These are phyloP conservation scores for Aechmea fasciata DNA, from an alignment of 176 grass and related monocot genomes.

Conservation along the genomic window DNA sequence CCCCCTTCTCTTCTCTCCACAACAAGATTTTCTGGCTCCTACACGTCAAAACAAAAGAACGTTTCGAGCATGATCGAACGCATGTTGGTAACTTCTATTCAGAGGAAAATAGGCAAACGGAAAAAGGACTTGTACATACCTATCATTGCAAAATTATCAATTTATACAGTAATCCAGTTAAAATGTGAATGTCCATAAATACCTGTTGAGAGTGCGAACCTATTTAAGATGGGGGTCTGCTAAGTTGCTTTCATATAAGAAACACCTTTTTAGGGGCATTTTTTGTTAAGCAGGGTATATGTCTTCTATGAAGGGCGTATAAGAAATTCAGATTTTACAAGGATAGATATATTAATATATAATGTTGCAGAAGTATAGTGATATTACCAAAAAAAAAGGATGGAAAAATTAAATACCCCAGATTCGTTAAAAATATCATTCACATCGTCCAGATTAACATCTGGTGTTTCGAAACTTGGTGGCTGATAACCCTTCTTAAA, in stretches of 20 bases:
- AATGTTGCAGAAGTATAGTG: neutral
- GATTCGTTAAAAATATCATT: slow-evolving; percentile 74
- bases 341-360: too few relatives aligned
- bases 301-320: neutral
- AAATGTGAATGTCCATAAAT: too few relatives aligned
- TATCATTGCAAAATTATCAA: too few relatives aligned
- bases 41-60: neutral
- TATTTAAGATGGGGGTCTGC: neutral
- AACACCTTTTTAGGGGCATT: too few relatives aligned
- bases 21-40: slow-evolving; percentile 71
- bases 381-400: neutral
- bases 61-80: neutral
- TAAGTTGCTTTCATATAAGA: too few relatives aligned
- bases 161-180: too few relatives aligned
- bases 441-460: slow-evolving; percentile 70
- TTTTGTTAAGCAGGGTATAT: neutral
- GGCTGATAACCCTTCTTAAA: slow-evolving; percentile 92
- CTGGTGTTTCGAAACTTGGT: slow-evolving; percentile 57
- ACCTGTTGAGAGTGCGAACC: too few relatives aligned
- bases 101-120: neutral
- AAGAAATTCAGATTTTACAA: too few relatives aligned
- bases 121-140: too few relatives aligned
- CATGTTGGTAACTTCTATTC: slow-evolving; percentile 19
- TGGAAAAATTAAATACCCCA: slow-evolving; percentile 29
- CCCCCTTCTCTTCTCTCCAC: slow-evolving; percentile 75